Base-by-base conservation (phyloP, 2,329 filamentous ascomycete species). In the Cladorrhinum sp. region DNA sequence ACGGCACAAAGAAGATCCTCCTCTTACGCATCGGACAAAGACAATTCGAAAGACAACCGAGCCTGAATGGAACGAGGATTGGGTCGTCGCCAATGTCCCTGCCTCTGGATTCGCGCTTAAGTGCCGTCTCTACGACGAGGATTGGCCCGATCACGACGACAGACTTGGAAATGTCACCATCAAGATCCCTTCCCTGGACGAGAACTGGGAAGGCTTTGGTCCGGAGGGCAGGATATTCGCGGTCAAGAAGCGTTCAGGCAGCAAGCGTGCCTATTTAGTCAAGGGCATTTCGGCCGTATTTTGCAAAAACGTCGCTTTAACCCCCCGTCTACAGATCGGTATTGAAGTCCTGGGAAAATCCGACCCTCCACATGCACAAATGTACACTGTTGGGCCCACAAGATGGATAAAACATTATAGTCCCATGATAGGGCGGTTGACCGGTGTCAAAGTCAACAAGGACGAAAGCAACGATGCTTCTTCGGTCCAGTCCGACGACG, bases 61-160 rank as follows among this genome's bases (percentile, higher is more conserved):
- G 67, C 93, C 93, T 0, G 80, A 78, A 52, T 98, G 93, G 93
- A 82, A 96, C 52, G 85, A 88, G 38, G 84, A 91, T 62, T 98
- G 93, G 93, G 81, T 92, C 22, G 88, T 98, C 23, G 91, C 91
- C 62, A 96, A 96, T 67, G 83, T 97, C 1, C 93, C 93, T 0
- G 79, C 87, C 0, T 85, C 83, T 0, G 93, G 93, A 3, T 96
- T 96, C 76, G 83, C 81, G 59, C 81, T 98, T 67, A 96, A 96
- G 72, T 92, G 91, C 63, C 84, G 91, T 57, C 76, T 98, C 18
- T 96, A 93, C 75, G 93, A 98, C 70, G 93, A 98, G 73, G 93
- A 98, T 74, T 86, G 87, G 32, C 85, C 88, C 1, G 91, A 97
- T 72, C 85, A 89, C 65, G 90, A 98, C 71, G 93, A 98, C 75